phyloP scores from a whole-genome alignment of 2,329 filamentous ascomycete species.

The Ceratocystiopsis sp. region DNA sequence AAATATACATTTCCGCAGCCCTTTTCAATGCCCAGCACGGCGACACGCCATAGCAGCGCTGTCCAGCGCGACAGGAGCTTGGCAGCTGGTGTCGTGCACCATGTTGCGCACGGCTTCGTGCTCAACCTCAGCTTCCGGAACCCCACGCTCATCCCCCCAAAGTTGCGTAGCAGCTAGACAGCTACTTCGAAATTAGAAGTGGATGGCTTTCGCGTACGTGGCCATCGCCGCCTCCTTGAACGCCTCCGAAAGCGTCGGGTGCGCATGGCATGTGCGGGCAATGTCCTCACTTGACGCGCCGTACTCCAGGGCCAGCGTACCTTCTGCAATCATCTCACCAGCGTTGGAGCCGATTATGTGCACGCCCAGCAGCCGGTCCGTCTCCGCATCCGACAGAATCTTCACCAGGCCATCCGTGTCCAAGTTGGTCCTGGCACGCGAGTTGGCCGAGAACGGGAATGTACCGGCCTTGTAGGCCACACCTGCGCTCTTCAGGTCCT shows the following conservation, averaged over 20 bases:
- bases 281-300: conserved; percentile 92
- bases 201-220: conserved; percentile 87
- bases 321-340: conserved; percentile 99
- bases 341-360: conserved; percentile 95
- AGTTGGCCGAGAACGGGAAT: conserved; percentile 98
- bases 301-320: conserved; percentile 87
- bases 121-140: too few species aligned
- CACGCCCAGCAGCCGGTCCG: conserved; percentile 83
- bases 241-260: conserved; percentile 88
- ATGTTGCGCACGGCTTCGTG: too few species aligned
- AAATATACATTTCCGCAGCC: too few species aligned
- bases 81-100: too few species aligned
- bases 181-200: conserved; percentile 45
- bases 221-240: conserved; percentile 99
- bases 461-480: conserved; percentile 84
- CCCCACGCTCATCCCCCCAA: too few species aligned
- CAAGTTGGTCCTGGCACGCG: conserved; percentile 94
- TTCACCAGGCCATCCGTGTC: conserved; percentile 94
- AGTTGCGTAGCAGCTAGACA: too few species aligned
- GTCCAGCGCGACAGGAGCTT: too few species aligned
- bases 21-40: too few species aligned
- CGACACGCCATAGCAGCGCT: too few species aligned
- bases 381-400: conserved; percentile 91
- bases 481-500: conserved; percentile 78
- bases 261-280: conserved; percentile 86